Conservation (phyloP, 2,329 filamentous ascomycete species). For the Curvularia lunata region DNA sequence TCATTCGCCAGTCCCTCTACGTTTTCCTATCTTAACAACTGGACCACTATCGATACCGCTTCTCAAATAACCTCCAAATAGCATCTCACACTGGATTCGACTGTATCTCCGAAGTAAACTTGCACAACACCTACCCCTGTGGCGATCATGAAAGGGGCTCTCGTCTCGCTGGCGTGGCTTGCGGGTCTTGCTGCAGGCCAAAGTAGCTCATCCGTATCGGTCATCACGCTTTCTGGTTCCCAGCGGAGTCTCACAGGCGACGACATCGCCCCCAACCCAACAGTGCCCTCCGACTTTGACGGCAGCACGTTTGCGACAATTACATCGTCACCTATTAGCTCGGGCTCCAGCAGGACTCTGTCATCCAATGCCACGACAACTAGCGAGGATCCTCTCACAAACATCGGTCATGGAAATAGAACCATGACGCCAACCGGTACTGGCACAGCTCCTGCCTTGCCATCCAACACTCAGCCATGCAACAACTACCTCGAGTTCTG, state of each 20-base stretch:
- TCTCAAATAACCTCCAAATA: neutral
- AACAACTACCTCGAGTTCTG: conserved; percentile 52
- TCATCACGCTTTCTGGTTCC: conserved; percentile 36
- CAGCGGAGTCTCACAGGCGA: conserved; percentile 24
- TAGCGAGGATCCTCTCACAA: conserved; percentile 31
- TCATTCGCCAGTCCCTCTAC: conserved; percentile 1
- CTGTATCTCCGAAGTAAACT: neutral
- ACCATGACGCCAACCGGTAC: conserved; percentile 33
- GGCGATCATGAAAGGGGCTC: conserved; percentile 31
- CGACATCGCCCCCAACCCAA: conserved; percentile 33
- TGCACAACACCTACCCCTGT: conserved; percentile 9
- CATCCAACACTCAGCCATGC: conserved; percentile 52
- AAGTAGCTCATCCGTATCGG: conserved; percentile 31
- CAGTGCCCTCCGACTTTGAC: conserved; percentile 38
- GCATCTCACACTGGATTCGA: neutral
- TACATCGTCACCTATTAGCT: conserved; percentile 14
- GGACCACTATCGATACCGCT: neutral
- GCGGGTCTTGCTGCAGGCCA: conserved; percentile 33
- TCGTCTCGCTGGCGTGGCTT: conserved; percentile 34
- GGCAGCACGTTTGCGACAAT: conserved; percentile 36
- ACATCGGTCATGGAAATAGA: conserved; percentile 37
- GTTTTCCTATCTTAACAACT: neutral
- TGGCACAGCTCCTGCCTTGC: conserved; percentile 34
- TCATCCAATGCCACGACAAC: conserved; percentile 29
- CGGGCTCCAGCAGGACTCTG: conserved; percentile 21